Base-by-base conservation (phyloP, 1,284 basidiomycete genomes). In the Trichosporon asahii region DNA sequence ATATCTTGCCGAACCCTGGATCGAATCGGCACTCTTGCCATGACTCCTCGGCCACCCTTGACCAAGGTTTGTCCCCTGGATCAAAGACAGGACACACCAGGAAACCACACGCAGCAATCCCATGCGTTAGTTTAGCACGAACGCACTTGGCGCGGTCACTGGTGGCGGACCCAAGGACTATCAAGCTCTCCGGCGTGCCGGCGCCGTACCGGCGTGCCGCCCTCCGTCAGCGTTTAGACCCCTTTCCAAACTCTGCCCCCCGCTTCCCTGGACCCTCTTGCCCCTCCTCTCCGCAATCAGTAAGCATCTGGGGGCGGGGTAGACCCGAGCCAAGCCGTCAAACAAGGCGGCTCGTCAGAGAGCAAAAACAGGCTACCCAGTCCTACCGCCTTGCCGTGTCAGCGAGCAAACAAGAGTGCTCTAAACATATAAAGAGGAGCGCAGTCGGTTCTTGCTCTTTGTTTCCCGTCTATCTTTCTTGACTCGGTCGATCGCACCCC, bases 251-350 rank as follows among this genome's bases (percentile, higher is more conserved):
- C 27, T 31, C 57, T 31, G 27, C 57, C 27, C 14, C 57, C 57
- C 57, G 57, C 57, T 61, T 33, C 57, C 57, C 57, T 61, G 12
- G 27, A 61, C 57, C 55, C 29, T 61, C 57, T 31, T 61, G 57
- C 57, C 57, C 57, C 57, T 61, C 57, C 57, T 61, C 57, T 61
- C 57, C 57, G 27, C 57, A 61, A 31, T 61, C 57, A 61, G 27
- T 61, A 61, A 57, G 57, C 57, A 61, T 61, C 57, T 61, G 57
- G 57, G 57, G 57, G 57, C 57, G 57, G 57, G 57, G 57, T 61
- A 61, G 57, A 31, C 57, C 57, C 57, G 27, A 33, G 29, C 27
- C 57, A 61, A 61, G 57, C 27, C 25, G 57, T 27, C 4, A 23
- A 21, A 29, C 7, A 11, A 61, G 57, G 57, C 57, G 29, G 57